phyloP scores from a whole-genome alignment of 2,329 filamentous ascomycete genomes.

The Fusarium udum region DNA sequence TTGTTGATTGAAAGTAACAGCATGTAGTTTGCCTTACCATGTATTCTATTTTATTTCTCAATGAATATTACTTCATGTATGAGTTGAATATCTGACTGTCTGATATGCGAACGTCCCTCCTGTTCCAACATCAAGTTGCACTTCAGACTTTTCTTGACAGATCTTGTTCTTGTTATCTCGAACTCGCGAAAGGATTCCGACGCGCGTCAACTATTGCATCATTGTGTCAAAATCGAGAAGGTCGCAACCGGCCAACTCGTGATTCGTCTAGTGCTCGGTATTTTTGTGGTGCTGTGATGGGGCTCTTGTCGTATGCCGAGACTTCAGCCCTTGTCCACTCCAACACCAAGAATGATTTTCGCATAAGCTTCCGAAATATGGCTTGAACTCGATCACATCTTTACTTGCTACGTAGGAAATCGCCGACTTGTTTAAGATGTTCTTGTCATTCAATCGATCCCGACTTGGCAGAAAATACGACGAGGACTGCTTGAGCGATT shows the following conservation, averaged over 20 bases:
- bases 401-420: neutral
- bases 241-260: neutral
- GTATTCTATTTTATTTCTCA: neutral
- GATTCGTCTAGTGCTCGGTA: neutral
- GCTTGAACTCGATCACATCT: neutral
- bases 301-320: constrained; percentile 14
- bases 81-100: neutral
- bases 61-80: neutral
- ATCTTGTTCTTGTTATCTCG: neutral
- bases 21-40: neutral
- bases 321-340: neutral
- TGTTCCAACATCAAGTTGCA: no score
- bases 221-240: neutral
- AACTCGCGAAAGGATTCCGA: neutral
- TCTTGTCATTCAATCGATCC: neutral
- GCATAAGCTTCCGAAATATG: neutral
- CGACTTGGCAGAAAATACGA: neutral
- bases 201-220: neutral
- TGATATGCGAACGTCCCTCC: neutral
- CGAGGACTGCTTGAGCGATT: neutral
- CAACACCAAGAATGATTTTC: neutral
- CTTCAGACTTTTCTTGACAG: neutral
- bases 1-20: neutral
- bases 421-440: neutral
- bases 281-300: neutral